Evolutionary conservation across 495 filamentous ascomycete species (phyloP), one percentile per base, ranked within the genome.

Genomic region (Penicillium paxilli): DNA sequence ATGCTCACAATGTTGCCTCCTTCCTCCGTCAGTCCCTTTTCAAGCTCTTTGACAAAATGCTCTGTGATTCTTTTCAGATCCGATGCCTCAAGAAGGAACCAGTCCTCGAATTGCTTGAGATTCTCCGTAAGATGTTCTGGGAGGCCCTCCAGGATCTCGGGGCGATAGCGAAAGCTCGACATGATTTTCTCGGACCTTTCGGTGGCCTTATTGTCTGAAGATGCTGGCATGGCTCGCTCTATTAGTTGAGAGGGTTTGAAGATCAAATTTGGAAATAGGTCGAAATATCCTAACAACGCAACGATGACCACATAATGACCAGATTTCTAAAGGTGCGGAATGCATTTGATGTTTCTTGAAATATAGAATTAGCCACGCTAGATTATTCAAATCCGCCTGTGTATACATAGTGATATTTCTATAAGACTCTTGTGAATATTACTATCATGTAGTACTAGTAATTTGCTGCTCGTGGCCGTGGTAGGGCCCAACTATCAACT

Each of bases 51-150:
- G 16, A 89, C 80, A 65, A 96, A 96, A 55, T 92, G 89, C 12
- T 85, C 77, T 16, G 90, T 91, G 63, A 98, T 91, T 89, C 80
- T 65, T 79, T 92, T 96, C 16, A 96, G 80, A 72, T 87, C 90
- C n/a, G 77, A 67, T 14, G 73, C 77, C 42, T 86, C 82, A 21
- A 96, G 76, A 9, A 82, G 82, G 70, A 96, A 96, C 41, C 84
- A 75, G 26, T 87, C 78, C 72, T 96, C 90, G 33, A 95, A 78
- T 35, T 81, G 66, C 66, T 88, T 82, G 62, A 96, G 87, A 72
- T 94, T 83, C 41, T 80, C 72, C 46, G 83, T 71, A 42, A 95
- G 82, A 65, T 90, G 80, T 63, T 87, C 84, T 42, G 89, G 85
- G 58, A 91, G 74, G 70, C 85, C 83, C 61, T 81, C 75, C 72